Percentiles rank a stretch among this genome's conserved stretches.
These are phyloP conservation scores for Xylariaceae sp. DNA, from an alignment of 2,329 filamentous ascomycete genomes.

Conservation along the genomic window DNA sequence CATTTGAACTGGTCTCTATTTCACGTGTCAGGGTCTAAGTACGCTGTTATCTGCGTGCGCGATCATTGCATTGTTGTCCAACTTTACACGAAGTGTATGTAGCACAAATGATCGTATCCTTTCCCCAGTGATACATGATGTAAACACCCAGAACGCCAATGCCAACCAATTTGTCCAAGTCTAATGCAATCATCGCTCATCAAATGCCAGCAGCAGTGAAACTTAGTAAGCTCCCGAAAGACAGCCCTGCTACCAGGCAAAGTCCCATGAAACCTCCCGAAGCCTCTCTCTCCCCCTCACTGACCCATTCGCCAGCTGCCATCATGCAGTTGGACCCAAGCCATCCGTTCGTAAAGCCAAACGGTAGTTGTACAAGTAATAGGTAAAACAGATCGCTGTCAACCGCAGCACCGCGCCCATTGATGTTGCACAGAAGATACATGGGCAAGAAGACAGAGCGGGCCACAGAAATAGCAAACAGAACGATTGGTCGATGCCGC, in stretches of 20 bases:
- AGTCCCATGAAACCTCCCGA: constrained; percentile 92
- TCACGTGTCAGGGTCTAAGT: too few species aligned
- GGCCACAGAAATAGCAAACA: constrained; percentile 65
- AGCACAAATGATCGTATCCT: too few species aligned
- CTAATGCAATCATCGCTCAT: constrained; percentile 20
- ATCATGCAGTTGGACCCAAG: constrained; percentile 89
- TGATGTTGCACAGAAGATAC: constrained; percentile 86
- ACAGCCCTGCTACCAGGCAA: constrained; percentile 79
- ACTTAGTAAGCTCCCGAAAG: constrained; percentile 82
- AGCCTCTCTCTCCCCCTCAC: constrained; percentile 77
- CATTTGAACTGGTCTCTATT: too few species aligned
- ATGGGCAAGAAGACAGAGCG: constrained; percentile 73
- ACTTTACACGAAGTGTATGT: not conserved
- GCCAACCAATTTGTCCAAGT: constrained; percentile 11
- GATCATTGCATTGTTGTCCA: too few species aligned
- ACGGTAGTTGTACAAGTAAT: constrained; percentile 74
- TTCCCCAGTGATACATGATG: too few species aligned
- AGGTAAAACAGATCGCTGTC: constrained; percentile 86
- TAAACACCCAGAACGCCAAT: constrained; percentile 6
- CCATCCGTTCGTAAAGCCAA: constrained; percentile 84
- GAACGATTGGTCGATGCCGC: constrained; percentile 57
- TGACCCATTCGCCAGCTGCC: constrained; percentile 76
- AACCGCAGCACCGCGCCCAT: constrained; percentile 68
- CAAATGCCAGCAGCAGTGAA: constrained; percentile 63
- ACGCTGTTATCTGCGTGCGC: too few species aligned